phyloP scores from a whole-genome alignment of 345 rosid genomes.

The Salix caprea region DNA sequence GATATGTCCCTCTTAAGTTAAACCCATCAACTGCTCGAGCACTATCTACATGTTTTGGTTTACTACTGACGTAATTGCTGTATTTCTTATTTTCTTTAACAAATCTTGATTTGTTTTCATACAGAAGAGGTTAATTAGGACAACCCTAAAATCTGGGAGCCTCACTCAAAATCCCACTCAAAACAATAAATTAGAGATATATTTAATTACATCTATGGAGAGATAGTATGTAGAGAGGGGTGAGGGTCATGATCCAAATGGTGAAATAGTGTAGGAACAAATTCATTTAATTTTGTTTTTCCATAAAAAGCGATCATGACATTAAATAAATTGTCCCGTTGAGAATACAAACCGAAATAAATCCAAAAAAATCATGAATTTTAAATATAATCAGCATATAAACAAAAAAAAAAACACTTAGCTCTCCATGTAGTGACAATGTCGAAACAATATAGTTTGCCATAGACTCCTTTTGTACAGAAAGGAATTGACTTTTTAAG shows the following conservation, averaged over 20 bases:
- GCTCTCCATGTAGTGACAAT: too few species aligned
- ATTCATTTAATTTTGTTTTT: too few species aligned
- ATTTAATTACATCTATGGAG: neutral
- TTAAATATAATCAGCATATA: too few species aligned
- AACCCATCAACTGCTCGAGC: neutral
- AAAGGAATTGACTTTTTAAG: neutral
- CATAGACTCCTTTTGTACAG: neutral
- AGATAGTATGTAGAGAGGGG: neutral
- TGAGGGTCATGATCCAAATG: neutral
- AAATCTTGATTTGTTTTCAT: neutral
- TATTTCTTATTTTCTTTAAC: constrained; percentile 8
- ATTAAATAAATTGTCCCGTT: too few species aligned
- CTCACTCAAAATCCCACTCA: neutral
- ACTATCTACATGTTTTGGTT: neutral
- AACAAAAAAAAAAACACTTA: too few species aligned
- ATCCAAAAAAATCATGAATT: too few species aligned
- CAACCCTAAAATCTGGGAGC: constrained; percentile 4
- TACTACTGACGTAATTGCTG: constrained; percentile 6
- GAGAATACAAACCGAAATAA: too few species aligned
- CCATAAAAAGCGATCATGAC: too few species aligned
- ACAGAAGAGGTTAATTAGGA: neutral
- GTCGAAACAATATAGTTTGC: neutral
- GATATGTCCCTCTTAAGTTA: neutral
- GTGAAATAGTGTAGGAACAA: neutral
- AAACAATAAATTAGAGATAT: neutral